Base-by-base conservation (phyloP, 176 grass and related monocot genomes). In the Carex cristatella region DNA sequence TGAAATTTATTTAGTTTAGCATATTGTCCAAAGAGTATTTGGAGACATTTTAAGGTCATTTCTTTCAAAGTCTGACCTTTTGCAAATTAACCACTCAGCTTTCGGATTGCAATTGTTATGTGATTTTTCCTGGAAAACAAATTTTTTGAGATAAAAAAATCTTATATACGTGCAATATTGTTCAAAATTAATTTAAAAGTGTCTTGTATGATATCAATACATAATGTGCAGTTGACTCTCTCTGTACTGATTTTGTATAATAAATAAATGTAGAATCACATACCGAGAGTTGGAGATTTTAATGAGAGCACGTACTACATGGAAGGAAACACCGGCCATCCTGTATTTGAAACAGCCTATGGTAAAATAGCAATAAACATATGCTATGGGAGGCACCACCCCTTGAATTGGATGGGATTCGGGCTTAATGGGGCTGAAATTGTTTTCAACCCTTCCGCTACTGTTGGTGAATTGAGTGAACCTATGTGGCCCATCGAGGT, bases 401-500 rank as follows among this genome's bases (percentile, higher is more conserved):
- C 96, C 16, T 89, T 99, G 61, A 99, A 99, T 88, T 99, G 96
- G 96, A 85, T 99, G 86, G 96, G 90, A 12, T 99, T 99, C 86
- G 96, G 93, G 11, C 93, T 99, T 85, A 95, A 95, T 81, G 91
- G 96, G 57, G 93, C 96, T 85, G 96, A 99, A 85, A 95, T 99
- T 79, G 93, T 99, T 66, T 95, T 99, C 86, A 99, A 99, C 38
- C 96, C 96, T 81, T 95, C 96, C 74, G 96, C 96, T 3, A 99
- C 96, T 6, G 96, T 99, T 61, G 96, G 96, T 83, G 91, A 99
- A 92, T 90, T 99, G 35, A 99, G 96, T 84, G 96, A 95, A 84
- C 96, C 96, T 81, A 99, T 99, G 91, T 95, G 96, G 93, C 90
- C 96, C 11, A 92, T 99, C 81, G 96, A 99, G 96, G 96, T 99